Evolutionary conservation across 2,329 filamentous ascomycete genomes (phyloP).

Genomic region (Chaetomium sp.): DNA sequence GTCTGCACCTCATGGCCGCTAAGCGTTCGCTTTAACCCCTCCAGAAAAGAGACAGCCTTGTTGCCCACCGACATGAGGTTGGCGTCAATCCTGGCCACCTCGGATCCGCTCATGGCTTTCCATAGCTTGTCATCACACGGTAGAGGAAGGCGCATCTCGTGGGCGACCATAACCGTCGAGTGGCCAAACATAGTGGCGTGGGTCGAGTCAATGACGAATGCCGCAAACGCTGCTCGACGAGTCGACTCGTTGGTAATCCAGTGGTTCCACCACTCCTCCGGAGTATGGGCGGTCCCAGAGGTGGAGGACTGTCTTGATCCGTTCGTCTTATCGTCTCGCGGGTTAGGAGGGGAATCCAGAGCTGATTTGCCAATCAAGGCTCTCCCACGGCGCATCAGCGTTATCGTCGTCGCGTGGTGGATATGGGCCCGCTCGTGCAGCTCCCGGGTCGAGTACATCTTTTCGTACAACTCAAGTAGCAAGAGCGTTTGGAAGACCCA

Average conservation of each 20-base stretch:
- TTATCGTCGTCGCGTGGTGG: constrained; percentile 91
- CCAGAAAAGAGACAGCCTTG: constrained; percentile 80
- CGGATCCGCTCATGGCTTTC: constrained; percentile 80
- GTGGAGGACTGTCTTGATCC: constrained; percentile 56
- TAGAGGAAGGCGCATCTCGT: constrained; percentile 85
- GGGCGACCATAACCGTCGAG: constrained; percentile 92
- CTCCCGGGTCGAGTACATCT: constrained; percentile 90
- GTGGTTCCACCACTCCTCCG: constrained; percentile 89
- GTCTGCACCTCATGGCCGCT: constrained; percentile 81
- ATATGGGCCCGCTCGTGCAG: constrained; percentile 94
- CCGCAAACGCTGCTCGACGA: constrained; percentile 80
- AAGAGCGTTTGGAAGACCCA: constrained; percentile 94
- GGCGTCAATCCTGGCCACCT: constrained; percentile 78
- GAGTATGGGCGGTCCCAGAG: constrained; percentile 57
- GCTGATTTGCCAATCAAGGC: constrained; percentile 82
- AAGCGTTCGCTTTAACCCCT: constrained; percentile 82
- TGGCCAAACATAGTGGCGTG: constrained; percentile 98
- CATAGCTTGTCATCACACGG: constrained; percentile 91
- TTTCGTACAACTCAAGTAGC: constrained; percentile 88
- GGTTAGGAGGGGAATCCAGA: constrained; percentile 74
- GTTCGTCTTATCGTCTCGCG: constrained; percentile 53
- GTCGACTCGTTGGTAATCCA: constrained; percentile 96
- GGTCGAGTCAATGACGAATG: constrained; percentile 90
- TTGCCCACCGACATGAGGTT: constrained; percentile 74
- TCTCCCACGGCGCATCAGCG: constrained; percentile 87